Evolutionary conservation across 495 filamentous ascomycete genomes (phyloP), one percentile per base, ranked within the genome.

Genomic region (Penicillium soppii): DNA sequence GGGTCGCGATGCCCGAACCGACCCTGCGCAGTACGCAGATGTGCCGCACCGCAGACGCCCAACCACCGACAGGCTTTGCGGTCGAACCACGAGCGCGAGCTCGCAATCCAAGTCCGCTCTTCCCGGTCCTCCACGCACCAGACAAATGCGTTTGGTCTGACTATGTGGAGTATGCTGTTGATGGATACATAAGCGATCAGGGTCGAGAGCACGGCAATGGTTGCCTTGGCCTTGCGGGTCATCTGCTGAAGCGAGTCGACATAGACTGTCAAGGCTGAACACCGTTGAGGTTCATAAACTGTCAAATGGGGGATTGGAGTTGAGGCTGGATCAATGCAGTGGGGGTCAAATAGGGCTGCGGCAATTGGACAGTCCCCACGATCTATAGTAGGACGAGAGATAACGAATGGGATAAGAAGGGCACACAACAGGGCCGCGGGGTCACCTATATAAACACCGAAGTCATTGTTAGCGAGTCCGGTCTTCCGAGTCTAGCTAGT

Each of bases 61-160:
- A 91, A 62, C 82, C 85, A 91, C 33, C 82, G 83, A 57, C 89
- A 92, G 13, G 81, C 72, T 56, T 89, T 86, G 53, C 87, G 79
- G 61, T 92, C 88, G 39, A 87, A 52, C 85, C 85, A 91, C 46
- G 82, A 82, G 21, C 78, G 78, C 7, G 86, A 88, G 5, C 79
- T 84, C 15, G 84, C 81, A 26, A 94, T 81, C 88, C 88, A 94
- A 59, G 61, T 65, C 39, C 65, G 60, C 67, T 92, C 86, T 53
- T 87, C 81, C 51, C 74, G 67, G 36, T 75, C 67, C 32, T 76
- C 73, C 15, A 73, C 73, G 29, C 57, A 71, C 74, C 74, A 77
- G 44, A 77, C 50, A 52, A 74, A 67, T 22, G 57, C 60, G 37
- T 57, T 47, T 26, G 73, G 61, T 3, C 59, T 56, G 44, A 63